These are phyloP conservation scores for Phytopythium boreale DNA, from an alignment of 352 stramenopile species.

Conservation along the genomic window DNA sequence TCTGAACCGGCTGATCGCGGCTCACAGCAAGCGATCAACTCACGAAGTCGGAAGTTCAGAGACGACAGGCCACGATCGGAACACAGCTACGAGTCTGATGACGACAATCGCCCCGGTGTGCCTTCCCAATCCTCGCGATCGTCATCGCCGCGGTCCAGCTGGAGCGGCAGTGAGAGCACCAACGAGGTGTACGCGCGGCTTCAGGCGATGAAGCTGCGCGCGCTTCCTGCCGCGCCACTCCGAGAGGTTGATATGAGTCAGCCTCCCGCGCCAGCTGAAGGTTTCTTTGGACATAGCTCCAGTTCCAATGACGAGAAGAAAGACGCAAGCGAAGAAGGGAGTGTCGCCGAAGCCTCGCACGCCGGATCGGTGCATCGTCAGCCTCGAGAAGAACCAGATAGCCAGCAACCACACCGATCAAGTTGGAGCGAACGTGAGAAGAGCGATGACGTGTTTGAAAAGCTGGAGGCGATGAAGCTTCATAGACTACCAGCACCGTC, in stretches of 20 bases:
- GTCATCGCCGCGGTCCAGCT: slow-evolving; percentile 1
- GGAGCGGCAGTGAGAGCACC: slow-evolving; percentile 3
- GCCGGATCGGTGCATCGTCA: neutral
- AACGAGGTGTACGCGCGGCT: neutral
- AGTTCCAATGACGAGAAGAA: neutral
- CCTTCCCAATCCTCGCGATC: neutral
- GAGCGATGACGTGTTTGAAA: neutral
- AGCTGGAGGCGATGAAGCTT: neutral
- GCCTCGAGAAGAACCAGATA: neutral
- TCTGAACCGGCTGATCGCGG: neutral
- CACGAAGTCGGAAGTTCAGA: neutral
- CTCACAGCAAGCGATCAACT: neutral
- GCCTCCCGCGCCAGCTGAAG: neutral
- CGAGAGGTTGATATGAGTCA: slow-evolving; percentile 1
- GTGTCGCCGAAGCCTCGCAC: neutral
- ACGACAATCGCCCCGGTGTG: neutral
- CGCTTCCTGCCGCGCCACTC: neutral
- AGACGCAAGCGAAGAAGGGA: neutral
- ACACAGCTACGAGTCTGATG: neutral
- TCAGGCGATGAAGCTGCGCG: neutral
- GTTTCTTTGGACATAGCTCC: neutral
- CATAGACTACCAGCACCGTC: neutral
- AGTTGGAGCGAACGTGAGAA: neutral
- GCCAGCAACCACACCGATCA: neutral
- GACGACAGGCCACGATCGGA: neutral